Percentiles rank a stretch among this genome's conserved stretches.
Conservation (phyloP, 257 asterid genomes). For the Coffea eugenioides region DNA sequence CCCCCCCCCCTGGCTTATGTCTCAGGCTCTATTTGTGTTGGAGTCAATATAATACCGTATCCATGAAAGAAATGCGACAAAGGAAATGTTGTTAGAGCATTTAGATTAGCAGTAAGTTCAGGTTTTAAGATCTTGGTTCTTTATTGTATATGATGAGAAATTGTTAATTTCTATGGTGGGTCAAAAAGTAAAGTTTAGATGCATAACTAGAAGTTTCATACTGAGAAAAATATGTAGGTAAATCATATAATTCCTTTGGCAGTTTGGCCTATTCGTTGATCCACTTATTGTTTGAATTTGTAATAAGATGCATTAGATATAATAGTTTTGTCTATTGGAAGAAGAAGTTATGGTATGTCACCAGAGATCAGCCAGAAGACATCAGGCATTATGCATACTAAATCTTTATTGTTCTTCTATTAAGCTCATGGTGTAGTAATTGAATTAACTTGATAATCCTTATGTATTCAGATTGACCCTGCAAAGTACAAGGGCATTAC, state of each 20-base stretch:
- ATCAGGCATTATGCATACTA: background rate
- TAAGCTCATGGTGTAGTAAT: background rate
- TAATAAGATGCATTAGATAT: background rate
- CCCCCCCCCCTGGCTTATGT: too few relatives aligned
- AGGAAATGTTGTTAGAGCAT: background rate
- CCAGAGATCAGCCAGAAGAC: background rate
- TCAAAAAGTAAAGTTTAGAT: background rate
- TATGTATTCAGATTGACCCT: constrained; percentile 63
- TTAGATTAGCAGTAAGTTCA: background rate
- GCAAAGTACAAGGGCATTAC: constrained; percentile 64
- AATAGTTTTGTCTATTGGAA: too few relatives aligned
- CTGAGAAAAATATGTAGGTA: too few relatives aligned
- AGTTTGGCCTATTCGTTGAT: background rate
- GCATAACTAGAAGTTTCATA: background rate
- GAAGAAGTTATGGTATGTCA: background rate
- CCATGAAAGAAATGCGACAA: background rate
- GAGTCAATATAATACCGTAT: background rate
- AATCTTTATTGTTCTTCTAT: background rate
- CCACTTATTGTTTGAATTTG: background rate
- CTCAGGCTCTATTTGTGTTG: background rate
- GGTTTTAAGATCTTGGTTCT: background rate
- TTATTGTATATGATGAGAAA: background rate
- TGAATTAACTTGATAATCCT: background rate
- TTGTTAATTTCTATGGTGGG: background rate
- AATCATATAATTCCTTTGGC: background rate